Percentiles rank a stretch among this genome's conserved stretches.
phyloP scores from a whole-genome alignment of 1,284 basidiomycete species.

The Trichosporon inkin region DNA sequence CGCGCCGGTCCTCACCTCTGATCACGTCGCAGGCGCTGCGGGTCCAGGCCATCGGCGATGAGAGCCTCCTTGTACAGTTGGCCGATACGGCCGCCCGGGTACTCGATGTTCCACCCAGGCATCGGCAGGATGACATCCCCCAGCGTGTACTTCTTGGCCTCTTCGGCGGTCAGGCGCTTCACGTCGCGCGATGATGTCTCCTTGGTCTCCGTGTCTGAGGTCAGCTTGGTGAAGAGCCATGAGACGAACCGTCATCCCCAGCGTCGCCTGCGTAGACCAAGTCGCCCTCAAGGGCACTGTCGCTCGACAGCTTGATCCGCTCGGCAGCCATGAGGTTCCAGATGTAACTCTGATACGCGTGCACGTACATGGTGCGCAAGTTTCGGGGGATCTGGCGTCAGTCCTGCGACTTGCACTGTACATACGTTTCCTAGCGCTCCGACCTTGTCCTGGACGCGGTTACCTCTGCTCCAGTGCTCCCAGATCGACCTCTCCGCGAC shows the following conservation, averaged over 20 bases:
- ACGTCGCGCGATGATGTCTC: constrained; percentile 54
- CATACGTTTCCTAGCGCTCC: constrained; percentile 76
- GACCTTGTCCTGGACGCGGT: constrained; percentile 75
- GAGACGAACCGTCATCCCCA: constrained; percentile 54
- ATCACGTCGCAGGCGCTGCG: constrained; percentile 76
- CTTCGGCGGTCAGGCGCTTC: constrained; percentile 69
- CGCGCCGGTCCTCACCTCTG: constrained; percentile 63
- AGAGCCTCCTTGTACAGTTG: constrained; percentile 79
- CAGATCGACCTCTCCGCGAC: constrained; percentile 89
- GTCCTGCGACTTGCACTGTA: constrained; percentile 8
- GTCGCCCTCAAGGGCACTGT: constrained; percentile 77
- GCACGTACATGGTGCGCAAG: constrained; percentile 92
- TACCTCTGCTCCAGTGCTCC: constrained; percentile 80
- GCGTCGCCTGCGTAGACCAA: constrained; percentile 61
- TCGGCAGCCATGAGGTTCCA: constrained; percentile 97
- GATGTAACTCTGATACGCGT: constrained; percentile 97
- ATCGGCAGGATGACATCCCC: constrained; percentile 94
- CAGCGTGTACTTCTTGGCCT: constrained; percentile 73
- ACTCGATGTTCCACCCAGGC: constrained; percentile 86
- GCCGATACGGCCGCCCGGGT: constrained; percentile 75
- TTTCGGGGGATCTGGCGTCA: constrained; percentile 78
- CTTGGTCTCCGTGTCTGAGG: constrained; percentile 10
- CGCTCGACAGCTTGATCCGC: constrained; percentile 75
- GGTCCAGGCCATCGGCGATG: constrained; percentile 77
- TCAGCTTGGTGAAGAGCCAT: not conserved